Conservation (phyloP, 352 stramenopile genomes). For the Pythium volutum region DNA sequence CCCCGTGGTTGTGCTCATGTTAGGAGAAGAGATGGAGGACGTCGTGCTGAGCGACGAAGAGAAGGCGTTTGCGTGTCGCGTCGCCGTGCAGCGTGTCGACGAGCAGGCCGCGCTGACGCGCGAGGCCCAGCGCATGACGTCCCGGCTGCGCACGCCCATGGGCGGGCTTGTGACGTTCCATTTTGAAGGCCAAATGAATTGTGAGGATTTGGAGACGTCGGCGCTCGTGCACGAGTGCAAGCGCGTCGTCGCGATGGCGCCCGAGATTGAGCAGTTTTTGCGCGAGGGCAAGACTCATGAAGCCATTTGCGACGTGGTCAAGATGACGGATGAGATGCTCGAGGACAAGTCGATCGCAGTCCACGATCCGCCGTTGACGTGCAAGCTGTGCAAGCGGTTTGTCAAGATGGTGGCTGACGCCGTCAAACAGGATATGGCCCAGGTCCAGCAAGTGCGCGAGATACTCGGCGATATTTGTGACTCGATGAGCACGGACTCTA, state of each 20-base stretch:
- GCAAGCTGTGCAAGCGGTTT: conserved; percentile 74
- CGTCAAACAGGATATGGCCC: conserved; percentile 49
- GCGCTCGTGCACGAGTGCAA: conserved; percentile 42
- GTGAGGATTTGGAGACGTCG: conserved; percentile 37
- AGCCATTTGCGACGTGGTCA: conserved; percentile 45
- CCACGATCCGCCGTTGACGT: conserved; percentile 38
- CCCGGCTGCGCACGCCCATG: conserved; percentile 38
- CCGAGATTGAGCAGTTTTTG: conserved; percentile 44
- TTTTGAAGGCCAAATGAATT: conserved; percentile 44
- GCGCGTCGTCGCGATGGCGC: conserved; percentile 37
- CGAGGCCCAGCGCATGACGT: conserved; percentile 28
- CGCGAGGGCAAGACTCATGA: conserved; percentile 36
- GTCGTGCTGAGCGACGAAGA: conserved; percentile 13
- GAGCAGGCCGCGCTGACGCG: conserved; percentile 39
- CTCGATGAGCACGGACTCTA: conserved; percentile 62
- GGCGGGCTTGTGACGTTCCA: conserved; percentile 40
- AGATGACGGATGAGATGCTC: conserved; percentile 11
- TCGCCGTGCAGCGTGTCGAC: conserved; percentile 41
- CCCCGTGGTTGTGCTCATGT: not conserved
- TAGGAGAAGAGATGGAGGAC: not conserved
- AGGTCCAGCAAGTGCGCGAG: conserved; percentile 62
- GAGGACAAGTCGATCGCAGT: conserved; percentile 18
- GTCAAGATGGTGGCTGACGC: conserved; percentile 70
- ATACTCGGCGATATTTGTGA: conserved; percentile 79
- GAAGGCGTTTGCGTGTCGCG: conserved; percentile 41